phyloP scores from a whole-genome alignment of 2,329 filamentous ascomycete species.

The Aspergillus tubingensis region DNA sequence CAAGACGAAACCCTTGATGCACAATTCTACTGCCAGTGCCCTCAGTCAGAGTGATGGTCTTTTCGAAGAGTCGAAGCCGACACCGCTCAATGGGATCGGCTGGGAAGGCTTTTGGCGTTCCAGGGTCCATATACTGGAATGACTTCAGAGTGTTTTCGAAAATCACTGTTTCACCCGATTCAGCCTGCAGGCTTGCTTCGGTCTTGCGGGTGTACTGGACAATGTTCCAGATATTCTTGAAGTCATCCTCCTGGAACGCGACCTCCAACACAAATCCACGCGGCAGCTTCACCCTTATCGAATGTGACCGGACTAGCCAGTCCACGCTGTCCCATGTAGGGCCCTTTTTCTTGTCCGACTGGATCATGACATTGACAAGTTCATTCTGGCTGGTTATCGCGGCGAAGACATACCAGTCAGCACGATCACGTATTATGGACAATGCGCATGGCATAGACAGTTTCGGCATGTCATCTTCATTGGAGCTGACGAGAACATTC shows the following conservation, averaged over 20 bases:
- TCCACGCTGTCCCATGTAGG: slow-evolving; percentile 79
- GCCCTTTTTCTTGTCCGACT: slow-evolving; percentile 66
- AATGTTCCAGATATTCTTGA: slow-evolving; percentile 75
- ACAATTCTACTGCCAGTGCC: slow-evolving; percentile 71
- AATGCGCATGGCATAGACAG: slow-evolving; percentile 73
- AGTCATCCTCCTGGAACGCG: slow-evolving; percentile 74
- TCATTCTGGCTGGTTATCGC: slow-evolving; percentile 78
- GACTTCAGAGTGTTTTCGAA: slow-evolving; percentile 70
- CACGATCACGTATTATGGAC: slow-evolving; percentile 70
- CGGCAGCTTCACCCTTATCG: slow-evolving; percentile 69
- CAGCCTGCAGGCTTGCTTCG: slow-evolving; percentile 68
- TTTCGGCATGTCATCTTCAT: slow-evolving; percentile 65
- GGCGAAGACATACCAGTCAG: slow-evolving; percentile 70
- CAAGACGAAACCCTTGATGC: slow-evolving; percentile 78
- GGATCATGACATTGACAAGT: slow-evolving; percentile 72
- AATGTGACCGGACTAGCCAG: slow-evolving; percentile 70
- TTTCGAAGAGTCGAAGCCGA: slow-evolving; percentile 75
- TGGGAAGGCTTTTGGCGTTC: slow-evolving; percentile 72
- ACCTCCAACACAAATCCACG: slow-evolving; percentile 74
- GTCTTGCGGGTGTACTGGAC: slow-evolving; percentile 82
- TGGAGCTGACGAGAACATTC: slow-evolving; percentile 71
- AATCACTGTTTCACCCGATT: slow-evolving; percentile 68
- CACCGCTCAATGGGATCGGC: slow-evolving; percentile 71
- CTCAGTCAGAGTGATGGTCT: slow-evolving; percentile 65
- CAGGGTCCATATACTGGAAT: slow-evolving; percentile 79